phyloP scores from a whole-genome alignment of 148 eudicot species.

The Dysphania ambrosioides region DNA sequence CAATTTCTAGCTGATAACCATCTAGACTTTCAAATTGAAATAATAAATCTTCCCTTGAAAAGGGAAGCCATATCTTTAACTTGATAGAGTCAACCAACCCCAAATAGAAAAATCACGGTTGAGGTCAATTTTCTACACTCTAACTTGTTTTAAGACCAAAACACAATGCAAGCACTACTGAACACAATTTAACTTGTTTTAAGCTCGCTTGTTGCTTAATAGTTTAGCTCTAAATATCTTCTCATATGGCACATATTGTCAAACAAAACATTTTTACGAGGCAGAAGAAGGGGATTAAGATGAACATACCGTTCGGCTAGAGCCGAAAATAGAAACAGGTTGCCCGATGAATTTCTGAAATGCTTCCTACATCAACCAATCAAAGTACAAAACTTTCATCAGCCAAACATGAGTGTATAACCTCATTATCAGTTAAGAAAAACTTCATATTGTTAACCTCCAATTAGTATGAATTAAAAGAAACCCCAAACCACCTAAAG shows the following conservation, averaged over 20 bases:
- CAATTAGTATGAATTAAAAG: no score
- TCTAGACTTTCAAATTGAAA: not conserved
- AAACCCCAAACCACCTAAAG: no score
- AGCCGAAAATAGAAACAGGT: slow-evolving; percentile 80
- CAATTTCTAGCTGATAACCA: not conserved
- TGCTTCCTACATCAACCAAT: slow-evolving; percentile 64
- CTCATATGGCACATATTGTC: not conserved
- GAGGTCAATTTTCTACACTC: not conserved
- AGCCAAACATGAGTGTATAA: not conserved
- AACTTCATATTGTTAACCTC: no score
- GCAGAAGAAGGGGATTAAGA: not conserved
- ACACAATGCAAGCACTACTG: not conserved
- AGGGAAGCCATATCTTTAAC: not conserved
- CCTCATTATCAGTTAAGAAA: not conserved
- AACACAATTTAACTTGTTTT: not conserved
- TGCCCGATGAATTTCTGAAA: slow-evolving; percentile 86
- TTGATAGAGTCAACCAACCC: not conserved
- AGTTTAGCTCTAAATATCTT: not conserved
- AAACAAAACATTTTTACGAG: not conserved
- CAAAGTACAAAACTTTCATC: not conserved
- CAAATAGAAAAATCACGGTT: not conserved
- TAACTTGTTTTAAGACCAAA: not conserved
- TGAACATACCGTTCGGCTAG: slow-evolving; percentile 82
- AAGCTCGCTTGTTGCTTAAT: not conserved
- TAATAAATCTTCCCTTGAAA: not conserved